These are phyloP conservation scores for Pseudocercospora macadamiae DNA, from an alignment of 2,329 filamentous ascomycete genomes.

Conservation along the genomic window DNA sequence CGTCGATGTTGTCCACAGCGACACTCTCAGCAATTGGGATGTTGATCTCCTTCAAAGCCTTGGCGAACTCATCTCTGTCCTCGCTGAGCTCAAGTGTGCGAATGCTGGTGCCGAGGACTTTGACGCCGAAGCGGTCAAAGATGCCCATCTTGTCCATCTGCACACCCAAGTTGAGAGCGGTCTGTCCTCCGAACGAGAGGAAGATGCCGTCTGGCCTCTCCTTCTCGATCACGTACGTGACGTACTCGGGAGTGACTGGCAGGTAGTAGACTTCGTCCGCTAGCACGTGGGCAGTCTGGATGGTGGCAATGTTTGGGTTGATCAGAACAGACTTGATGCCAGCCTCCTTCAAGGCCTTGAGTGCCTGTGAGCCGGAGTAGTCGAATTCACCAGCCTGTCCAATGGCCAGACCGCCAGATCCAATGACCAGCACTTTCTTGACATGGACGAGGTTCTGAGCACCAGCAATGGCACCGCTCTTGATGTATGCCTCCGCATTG, in stretches of 20 bases:
- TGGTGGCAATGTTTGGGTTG: slow-evolving; percentile 98
- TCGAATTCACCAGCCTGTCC: slow-evolving; percentile 98
- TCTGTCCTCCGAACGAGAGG: slow-evolving; percentile 96
- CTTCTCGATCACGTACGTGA: slow-evolving; percentile 94
- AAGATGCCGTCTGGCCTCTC: slow-evolving; percentile 97
- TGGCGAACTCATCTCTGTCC: slow-evolving; percentile 93
- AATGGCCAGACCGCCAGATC: slow-evolving; percentile 92
- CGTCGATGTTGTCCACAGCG: slow-evolving; percentile 86
- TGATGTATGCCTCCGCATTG: slow-evolving; percentile 82
- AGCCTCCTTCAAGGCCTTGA: slow-evolving; percentile 96
- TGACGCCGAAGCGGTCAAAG: slow-evolving; percentile 93
- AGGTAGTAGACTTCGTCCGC: slow-evolving; percentile 98
- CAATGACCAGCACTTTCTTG: slow-evolving; percentile 96
- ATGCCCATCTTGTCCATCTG: slow-evolving; percentile 96
- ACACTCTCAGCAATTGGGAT: slow-evolving; percentile 97
- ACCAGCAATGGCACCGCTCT: slow-evolving; percentile 82
- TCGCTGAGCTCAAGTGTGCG: slow-evolving; percentile 92
- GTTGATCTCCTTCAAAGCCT: slow-evolving; percentile 93
- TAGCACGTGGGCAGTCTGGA: slow-evolving; percentile 94
- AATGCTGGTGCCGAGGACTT: slow-evolving; percentile 92
- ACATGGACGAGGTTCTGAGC: slow-evolving; percentile 79
- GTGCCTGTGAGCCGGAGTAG: slow-evolving; percentile 94
- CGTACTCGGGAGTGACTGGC: slow-evolving; percentile 95
- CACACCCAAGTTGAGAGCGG: slow-evolving; percentile 92
- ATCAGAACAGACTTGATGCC: slow-evolving; percentile 89